A percentile compares a stretch with the other conserved stretches of the same genome.
Evolutionary conservation across 139 green algal genomes (phyloP).

Genomic region (Microglena sp.): DNA sequence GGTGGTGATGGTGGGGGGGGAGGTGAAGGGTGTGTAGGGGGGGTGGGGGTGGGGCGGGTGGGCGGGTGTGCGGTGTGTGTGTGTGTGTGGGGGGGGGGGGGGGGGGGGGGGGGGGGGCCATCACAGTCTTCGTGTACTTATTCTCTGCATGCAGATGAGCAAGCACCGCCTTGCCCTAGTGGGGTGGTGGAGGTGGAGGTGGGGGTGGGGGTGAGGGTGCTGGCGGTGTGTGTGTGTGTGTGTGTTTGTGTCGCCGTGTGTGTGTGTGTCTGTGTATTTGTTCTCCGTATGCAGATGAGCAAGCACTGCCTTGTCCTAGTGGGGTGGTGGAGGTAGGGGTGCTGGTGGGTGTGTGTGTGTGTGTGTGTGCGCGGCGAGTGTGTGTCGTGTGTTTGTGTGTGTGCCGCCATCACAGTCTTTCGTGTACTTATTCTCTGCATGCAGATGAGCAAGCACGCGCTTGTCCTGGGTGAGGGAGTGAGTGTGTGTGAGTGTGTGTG

Average conservation of each 20-base stretch:
- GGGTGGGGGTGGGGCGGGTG: background rate
- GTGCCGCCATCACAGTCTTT: slow-evolving; percentile 63
- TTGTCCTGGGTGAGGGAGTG: no score
- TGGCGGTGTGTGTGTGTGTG: no score
- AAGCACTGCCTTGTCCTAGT: slow-evolving; percentile 42
- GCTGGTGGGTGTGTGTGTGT: background rate
- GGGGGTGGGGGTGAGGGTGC: no score
- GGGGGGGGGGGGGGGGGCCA: no score
- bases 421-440: slow-evolving; percentile 65
- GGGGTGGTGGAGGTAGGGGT: background rate
- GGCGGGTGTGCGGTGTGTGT: no score
- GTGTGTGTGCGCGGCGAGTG: background rate
- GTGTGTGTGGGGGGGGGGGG: no score
- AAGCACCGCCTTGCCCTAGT: slow-evolving; percentile 32
- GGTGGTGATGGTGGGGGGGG: background rate
- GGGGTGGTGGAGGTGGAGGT: no score
- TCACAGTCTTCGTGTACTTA: slow-evolving; percentile 49
- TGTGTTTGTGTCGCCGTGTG: slow-evolving; percentile 78
- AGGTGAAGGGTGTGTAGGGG: background rate
- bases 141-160: slow-evolving; percentile 63
- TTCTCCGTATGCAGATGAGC: slow-evolving; percentile 63
- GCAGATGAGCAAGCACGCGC: slow-evolving; percentile 49
- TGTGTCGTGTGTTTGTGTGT: no score
- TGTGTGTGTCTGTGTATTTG: slow-evolving; percentile 48
- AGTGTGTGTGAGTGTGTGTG: no score